Percentiles rank a stretch among this genome's conserved stretches.
These are phyloP conservation scores for Solanum sejunctum DNA, from an alignment of 257 asterid genomes.

Conservation along the genomic window DNA sequence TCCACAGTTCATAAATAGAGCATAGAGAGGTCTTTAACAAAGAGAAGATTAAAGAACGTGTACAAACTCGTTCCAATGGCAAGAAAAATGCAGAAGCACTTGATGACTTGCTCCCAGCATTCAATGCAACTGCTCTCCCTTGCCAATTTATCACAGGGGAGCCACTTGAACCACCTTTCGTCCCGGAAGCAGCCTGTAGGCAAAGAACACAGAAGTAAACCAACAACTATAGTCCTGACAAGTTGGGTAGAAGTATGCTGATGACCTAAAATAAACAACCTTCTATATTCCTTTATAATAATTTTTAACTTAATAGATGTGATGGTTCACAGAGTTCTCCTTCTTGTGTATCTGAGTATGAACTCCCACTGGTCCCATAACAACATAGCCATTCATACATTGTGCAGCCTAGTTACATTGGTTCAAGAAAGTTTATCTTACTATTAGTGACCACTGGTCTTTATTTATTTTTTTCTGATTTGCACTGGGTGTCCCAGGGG, in stretches of 20 bases:
- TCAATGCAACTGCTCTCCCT: constrained; percentile 98
- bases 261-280: not conserved
- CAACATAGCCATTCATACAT: not conserved
- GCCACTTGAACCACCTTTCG: constrained; percentile 99
- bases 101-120: constrained; percentile 98
- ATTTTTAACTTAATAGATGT: not conserved
- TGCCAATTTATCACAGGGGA: constrained; percentile 99
- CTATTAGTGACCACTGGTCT: not conserved
- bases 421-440: not conserved
- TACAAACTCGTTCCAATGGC: constrained; percentile 90
- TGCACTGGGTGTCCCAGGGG: too few species aligned
- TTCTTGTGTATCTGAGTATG: not conserved
- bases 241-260: not conserved
- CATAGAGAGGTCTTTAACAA: not conserved
- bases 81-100: constrained; percentile 98
- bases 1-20: not conserved
- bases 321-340: not conserved
- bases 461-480: too few species aligned
- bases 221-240: not conserved
- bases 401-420: not conserved
- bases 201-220: not conserved
- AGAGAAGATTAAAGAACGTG: not conserved
- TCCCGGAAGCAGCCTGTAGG: constrained; percentile 96
- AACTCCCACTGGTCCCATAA: not conserved
- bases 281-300: not conserved